Base-by-base conservation (phyloP, 352 stramenopile genomes). In the Pythium guiyangense region DNA sequence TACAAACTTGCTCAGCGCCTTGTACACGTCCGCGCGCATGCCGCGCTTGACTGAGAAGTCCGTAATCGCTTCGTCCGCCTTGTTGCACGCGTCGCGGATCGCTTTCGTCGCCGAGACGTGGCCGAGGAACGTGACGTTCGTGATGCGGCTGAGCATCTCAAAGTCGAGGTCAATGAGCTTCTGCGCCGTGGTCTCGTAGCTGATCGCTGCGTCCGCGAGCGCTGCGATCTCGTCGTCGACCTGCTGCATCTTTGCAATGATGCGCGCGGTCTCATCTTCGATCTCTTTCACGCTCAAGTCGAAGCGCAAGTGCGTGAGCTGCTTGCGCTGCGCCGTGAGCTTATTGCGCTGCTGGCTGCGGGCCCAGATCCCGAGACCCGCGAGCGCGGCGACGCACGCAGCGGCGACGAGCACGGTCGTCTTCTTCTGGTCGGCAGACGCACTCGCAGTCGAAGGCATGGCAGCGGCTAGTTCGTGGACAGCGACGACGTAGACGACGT, bases 21-120 rank as follows among this genome's bases (percentile, higher is more conserved):
- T 86, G 70, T 96, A 96, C 53, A 96, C 86, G 62, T 93, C 84
- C 17, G 69, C 80, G 26, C 79, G 73, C 86, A 94, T 96, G 45
- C 83, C 76, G 26, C 86, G 71, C 67, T 84, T 64, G n/a, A 92
- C 82, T 1, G 73, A 72, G 46, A 85, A 88, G 49, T 89, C 71
- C 49, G 84, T 74, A 50, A 96, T 92, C n/a, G 68, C 62, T 50
- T 93, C 81, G 47, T 92, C 79, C 10, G 86, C 86, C 51, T 87
- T 81, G 63, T 71, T 90, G 52, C 86, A 93, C 9, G 86, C 86
- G 57, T 94, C 86, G 22, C 86, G 77, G 34, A 91, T 83, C 27
- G 64, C 70, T 59, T 86, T 84, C 58, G 76, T 66, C 14, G 68
- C 66, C 35, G 74, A 79, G 54, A 90, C 86, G 63, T 96, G 83